Conservation (phyloP, 2,329 filamentous ascomycete genomes). For the Calonectria pteridis region DNA sequence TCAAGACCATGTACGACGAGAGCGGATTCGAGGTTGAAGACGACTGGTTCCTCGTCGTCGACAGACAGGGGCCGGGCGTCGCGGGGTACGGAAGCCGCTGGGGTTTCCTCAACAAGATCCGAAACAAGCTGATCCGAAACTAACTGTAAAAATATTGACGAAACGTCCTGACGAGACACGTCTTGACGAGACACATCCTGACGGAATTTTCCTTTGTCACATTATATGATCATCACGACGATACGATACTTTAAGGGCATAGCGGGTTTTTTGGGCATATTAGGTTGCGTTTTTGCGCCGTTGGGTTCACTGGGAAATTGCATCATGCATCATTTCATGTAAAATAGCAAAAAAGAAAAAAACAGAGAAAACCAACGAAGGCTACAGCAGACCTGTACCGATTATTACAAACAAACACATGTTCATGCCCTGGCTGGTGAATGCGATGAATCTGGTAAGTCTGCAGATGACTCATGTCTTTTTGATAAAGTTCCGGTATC, state of each 20-base stretch:
- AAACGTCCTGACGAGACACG: no score
- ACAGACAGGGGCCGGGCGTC: not conserved
- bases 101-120: not conserved
- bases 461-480: no score
- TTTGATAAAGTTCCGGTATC: no score
- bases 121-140: not conserved
- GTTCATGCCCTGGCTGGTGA: not conserved
- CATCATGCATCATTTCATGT: not conserved
- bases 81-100: not conserved
- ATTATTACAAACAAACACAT: not conserved
- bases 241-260: not conserved
- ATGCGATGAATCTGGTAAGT: not conserved
- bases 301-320: not conserved
- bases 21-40: not conserved
- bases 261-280: not conserved
- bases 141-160: not conserved
- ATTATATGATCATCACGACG: not conserved
- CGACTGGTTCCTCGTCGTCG: slow-evolving; percentile 2
- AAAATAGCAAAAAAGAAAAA: not conserved
- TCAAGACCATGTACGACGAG: not conserved
- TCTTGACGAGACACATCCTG: not conserved
- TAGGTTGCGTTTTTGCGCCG: not conserved
- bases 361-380: not conserved
- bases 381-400: not conserved
- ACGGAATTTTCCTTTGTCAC: not conserved